Conservation (phyloP, 805 yeast species). For the Hanseniaspora pseudoguilliermondii region DNA sequence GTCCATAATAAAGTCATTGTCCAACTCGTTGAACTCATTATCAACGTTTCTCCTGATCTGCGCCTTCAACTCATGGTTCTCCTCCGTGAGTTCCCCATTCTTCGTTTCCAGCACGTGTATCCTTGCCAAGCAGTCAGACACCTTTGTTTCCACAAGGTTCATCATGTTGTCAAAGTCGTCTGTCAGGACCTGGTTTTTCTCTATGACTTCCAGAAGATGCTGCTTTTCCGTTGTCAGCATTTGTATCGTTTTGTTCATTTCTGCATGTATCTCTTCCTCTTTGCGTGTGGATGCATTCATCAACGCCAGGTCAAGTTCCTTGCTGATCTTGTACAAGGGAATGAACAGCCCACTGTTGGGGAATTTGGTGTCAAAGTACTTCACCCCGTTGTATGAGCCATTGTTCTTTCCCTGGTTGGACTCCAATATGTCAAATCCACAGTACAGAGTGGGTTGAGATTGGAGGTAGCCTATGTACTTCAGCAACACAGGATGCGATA, state of each 20-base stretch:
- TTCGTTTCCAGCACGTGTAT: not conserved
- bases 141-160: not conserved
- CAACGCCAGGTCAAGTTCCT: constrained; percentile 17
- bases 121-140: not conserved
- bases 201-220: not conserved
- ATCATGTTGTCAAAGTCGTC: not conserved
- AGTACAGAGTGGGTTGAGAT: constrained; percentile 63
- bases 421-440: constrained; percentile 77
- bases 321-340: constrained; percentile 35
- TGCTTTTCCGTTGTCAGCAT: constrained; percentile 22
- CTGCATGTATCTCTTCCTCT: constrained; percentile 18
- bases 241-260: constrained; percentile 23
- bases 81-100: not conserved
- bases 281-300: constrained; percentile 16
- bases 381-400: constrained; percentile 64
- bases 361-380: constrained; percentile 51
- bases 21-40: not conserved
- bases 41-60: not conserved
- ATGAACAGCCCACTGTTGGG: constrained; percentile 70
- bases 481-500: constrained; percentile 37
- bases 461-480: constrained; percentile 62
- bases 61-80: not conserved
- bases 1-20: not conserved
- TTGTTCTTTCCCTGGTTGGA: constrained; percentile 65
- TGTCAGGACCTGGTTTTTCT: not conserved